Base-by-base conservation (phyloP, 306 rosid species). In the Purshia tridentata region DNA sequence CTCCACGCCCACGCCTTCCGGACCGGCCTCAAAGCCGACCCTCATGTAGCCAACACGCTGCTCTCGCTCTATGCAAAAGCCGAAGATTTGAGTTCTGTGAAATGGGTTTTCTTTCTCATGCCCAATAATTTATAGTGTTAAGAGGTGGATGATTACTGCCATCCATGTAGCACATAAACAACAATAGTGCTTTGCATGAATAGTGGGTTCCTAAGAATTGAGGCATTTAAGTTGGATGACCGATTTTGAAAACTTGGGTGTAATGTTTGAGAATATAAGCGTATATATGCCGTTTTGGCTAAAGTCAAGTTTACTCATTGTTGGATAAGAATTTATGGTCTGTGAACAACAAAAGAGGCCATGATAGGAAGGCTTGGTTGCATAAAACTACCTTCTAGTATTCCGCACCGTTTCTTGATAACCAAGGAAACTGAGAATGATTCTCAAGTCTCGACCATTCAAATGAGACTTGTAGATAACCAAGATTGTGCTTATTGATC, bases 1-100 rank as follows among this genome's bases (percentile, higher is more conserved):
- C 91, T 89, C 42, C 96, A 88, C 50, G 74, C 87, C 54, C 70
- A 75, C 18, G 85, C 91, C 20, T 39, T 82, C 48, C 77, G 53
- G 22, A 66, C 91, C 0, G 91, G 89, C 77, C 87, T 89, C 73
- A 40, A 57, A 14, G 71, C 85, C 63, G 84, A 59, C 62, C 73
- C 92, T 74, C 96, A 84, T 47, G 96, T 92, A 4, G 72, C 88
- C 9, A 92, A 89, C 52, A 83, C 91, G 19, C 50, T 92, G 63
- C 93, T 92, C 65, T 92, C 88, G 0, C 83, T 89, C 56, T 83
- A 92, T 52, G 77, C 88, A 9, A 89, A 85, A 80, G 73, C 77
- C 1, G 75, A 62, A 4, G 81, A 87, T 64, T 83, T 91, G 48
- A 16, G 15, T 18, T 84, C 86, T 41, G 83, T 83, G 45, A 45